phyloP scores from a whole-genome alignment of 352 stramenopile genomes.

The Globisporangium cylindrosporum region DNA sequence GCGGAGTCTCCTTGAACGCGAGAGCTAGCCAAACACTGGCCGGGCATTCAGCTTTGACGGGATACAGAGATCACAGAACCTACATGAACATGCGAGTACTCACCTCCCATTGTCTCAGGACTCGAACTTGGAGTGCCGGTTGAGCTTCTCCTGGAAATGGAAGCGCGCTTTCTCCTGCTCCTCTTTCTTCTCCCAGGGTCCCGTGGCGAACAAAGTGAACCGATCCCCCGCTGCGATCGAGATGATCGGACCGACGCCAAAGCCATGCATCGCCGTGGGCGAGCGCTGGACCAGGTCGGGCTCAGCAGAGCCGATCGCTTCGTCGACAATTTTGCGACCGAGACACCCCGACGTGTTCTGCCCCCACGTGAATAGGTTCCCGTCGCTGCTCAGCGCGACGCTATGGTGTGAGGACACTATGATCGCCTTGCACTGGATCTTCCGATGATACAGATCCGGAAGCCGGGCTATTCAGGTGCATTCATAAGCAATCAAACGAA shows the following conservation, averaged over 20 bases:
- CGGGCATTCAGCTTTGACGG: too few relatives aligned
- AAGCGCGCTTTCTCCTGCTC: slow-evolving; percentile 33
- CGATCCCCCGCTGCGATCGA: slow-evolving; percentile 50
- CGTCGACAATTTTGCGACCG: slow-evolving; percentile 30
- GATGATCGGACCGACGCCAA: slow-evolving; percentile 44
- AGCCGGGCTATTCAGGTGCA: slow-evolving; percentile 37
- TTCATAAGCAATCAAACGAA: neutral
- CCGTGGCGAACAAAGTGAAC: slow-evolving; percentile 63
- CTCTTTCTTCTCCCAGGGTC: slow-evolving; percentile 38
- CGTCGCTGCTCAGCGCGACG: slow-evolving; percentile 48
- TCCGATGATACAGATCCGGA: slow-evolving; percentile 46
- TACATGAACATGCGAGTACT: neutral
- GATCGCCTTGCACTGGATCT: slow-evolving; percentile 45
- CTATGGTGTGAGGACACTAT: slow-evolving; percentile 57
- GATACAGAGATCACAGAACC: too few relatives aligned
- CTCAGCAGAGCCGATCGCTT: slow-evolving; percentile 32
- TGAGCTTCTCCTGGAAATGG: slow-evolving; percentile 44
- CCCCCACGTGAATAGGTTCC: slow-evolving; percentile 72
- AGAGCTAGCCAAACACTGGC: too few relatives aligned
- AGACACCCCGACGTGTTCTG: slow-evolving; percentile 57
- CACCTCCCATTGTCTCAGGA: neutral
- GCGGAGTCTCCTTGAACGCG: too few relatives aligned
- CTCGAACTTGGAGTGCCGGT: slow-evolving; percentile 34
- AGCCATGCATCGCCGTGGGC: slow-evolving; percentile 23
- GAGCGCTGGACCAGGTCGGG: slow-evolving; percentile 43